phyloP scores from a whole-genome alignment of 1,139 yeast species.

The Geotrichum macrosporum region DNA sequence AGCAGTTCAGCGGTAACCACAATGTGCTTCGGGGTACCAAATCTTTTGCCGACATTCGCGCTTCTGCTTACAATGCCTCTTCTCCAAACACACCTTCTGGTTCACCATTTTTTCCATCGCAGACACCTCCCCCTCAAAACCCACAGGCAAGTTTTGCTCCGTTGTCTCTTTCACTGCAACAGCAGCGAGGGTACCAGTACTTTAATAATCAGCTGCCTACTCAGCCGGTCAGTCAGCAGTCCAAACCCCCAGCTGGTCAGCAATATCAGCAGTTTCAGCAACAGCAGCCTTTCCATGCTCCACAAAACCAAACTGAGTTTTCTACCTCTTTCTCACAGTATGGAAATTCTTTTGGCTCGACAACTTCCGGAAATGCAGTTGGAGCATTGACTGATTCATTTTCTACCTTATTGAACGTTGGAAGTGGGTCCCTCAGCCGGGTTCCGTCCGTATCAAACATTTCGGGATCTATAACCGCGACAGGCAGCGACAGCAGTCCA shows the following conservation, averaged over 20 bases:
- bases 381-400: constrained; percentile 29
- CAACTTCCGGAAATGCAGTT: constrained; percentile 14
- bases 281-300: constrained; percentile 19
- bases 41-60: constrained; percentile 50
- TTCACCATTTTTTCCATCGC: constrained; percentile 33
- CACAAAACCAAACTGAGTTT: constrained; percentile 1
- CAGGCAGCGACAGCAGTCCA: constrained; percentile 15
- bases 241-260: constrained; percentile 1
- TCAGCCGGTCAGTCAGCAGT: background rate
- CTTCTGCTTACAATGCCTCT: constrained; percentile 25
- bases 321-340: constrained; percentile 7
- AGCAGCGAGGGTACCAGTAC: constrained; percentile 26
- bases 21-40: constrained; percentile 45
- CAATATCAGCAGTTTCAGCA: constrained; percentile 19
- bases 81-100: constrained; percentile 33
- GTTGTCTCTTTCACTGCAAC: constrained; percentile 24
- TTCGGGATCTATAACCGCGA: constrained; percentile 7
- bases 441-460: constrained; percentile 18
- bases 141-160: constrained; percentile 20
- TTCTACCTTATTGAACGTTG: constrained; percentile 26
- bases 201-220: no score
- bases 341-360: constrained; percentile 5
- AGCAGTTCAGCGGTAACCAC: background rate
- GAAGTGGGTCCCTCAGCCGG: constrained; percentile 14
- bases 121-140: constrained; percentile 30